Percentiles rank a stretch among this genome's conserved stretches.
Evolutionary conservation across 805 yeast genomes (phyloP).

Genomic region (Wickerhamiella cacticola): DNA sequence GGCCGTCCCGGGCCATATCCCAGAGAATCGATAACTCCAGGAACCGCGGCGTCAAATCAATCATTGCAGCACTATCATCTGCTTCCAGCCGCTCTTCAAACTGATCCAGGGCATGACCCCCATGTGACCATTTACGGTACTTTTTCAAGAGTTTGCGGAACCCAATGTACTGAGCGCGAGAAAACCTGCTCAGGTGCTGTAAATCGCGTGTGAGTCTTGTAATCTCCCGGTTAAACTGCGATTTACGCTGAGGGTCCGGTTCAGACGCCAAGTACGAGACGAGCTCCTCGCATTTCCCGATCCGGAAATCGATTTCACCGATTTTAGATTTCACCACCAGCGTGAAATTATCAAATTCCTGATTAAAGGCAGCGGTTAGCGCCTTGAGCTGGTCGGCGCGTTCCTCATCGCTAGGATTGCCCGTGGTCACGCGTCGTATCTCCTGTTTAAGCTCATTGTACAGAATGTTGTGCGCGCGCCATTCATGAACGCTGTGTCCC

Average conservation of each 20-base stretch:
- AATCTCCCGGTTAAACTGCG: constrained; percentile 29
- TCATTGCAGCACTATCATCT: constrained; percentile 45
- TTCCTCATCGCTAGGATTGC: constrained; percentile 6
- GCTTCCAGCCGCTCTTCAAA: constrained; percentile 31
- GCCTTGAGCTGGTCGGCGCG: constrained; percentile 13
- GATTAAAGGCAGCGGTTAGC: constrained; percentile 14
- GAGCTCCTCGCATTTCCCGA: constrained; percentile 31
- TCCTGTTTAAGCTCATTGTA: constrained; percentile 62
- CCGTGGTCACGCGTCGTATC: constrained; percentile 45
- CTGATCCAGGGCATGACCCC: constrained; percentile 22
- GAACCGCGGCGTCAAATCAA: constrained; percentile 51
- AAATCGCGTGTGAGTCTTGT: constrained; percentile 38
- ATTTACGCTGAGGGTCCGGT: not conserved
- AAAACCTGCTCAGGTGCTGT: constrained; percentile 57
- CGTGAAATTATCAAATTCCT: constrained; percentile 27
- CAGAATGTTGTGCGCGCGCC: constrained; percentile 75
- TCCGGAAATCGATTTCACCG: constrained; percentile 53
- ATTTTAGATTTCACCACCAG: constrained; percentile 55
- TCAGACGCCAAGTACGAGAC: constrained; percentile 26
- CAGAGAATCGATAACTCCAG: constrained; percentile 45
- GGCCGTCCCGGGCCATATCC: constrained; percentile 32
- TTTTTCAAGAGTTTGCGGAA: constrained; percentile 64
- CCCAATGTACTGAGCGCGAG: constrained; percentile 60
- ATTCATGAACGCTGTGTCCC: constrained; percentile 71
- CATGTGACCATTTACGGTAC: constrained; percentile 37